phyloP scores from a whole-genome alignment of 2,329 filamentous ascomycete species.

The Zymoseptoria tritici region DNA sequence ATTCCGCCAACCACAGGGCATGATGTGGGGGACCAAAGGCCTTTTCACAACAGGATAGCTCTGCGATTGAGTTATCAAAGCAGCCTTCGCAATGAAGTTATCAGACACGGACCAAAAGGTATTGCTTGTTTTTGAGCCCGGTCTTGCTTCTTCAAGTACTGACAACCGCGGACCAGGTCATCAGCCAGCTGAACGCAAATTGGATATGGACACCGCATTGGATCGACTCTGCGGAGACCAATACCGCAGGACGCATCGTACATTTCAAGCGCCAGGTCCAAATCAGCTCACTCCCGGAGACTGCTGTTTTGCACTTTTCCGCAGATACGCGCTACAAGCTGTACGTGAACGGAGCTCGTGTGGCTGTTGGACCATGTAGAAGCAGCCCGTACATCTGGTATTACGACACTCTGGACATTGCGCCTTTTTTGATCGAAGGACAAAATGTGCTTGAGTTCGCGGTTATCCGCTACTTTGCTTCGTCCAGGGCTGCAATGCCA shows the following conservation, averaged over 20 bases:
- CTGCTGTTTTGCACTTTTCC: constrained; percentile 26
- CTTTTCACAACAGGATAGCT: too few species aligned
- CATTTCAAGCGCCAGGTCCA: constrained; percentile 25
- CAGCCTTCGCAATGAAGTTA: neutral
- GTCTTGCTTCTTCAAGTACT: neutral
- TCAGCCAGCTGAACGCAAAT: constrained; percentile 32
- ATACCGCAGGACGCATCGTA: constrained; percentile 32
- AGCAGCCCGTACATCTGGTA: constrained; percentile 32
- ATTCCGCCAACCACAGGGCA: too few species aligned
- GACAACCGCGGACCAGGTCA: constrained; percentile 16
- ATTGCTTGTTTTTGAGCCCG: neutral
- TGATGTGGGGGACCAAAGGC: too few species aligned
- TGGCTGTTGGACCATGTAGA: constrained; percentile 33
- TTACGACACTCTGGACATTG: constrained; percentile 29
- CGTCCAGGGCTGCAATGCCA: constrained; percentile 25
- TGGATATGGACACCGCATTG: constrained; percentile 35
- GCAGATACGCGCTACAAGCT: constrained; percentile 41
- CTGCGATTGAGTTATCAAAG: neutral
- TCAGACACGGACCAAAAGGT: neutral
- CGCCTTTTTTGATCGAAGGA: constrained; percentile 19
- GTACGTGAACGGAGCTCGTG: constrained; percentile 32
- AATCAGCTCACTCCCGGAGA: constrained; percentile 11
- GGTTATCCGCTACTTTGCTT: constrained; percentile 27
- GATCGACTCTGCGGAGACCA: constrained; percentile 26
- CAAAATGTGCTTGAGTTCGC: constrained; percentile 24